These are phyloP conservation scores for Takashimella tepidaria DNA, from an alignment of 1,284 basidiomycete genomes.

Conservation along the genomic window DNA sequence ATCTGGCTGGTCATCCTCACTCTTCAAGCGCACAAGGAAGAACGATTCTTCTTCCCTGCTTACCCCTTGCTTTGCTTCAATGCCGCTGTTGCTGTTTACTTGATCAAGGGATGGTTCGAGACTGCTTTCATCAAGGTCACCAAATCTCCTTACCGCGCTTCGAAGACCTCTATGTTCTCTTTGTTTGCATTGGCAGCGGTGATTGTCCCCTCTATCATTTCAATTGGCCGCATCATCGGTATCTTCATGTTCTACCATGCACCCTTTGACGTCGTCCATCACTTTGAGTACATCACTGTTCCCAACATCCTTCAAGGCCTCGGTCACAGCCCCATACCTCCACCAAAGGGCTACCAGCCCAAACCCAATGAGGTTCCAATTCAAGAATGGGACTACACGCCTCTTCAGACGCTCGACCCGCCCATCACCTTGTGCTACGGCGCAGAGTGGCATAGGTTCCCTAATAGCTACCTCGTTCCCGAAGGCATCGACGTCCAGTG, in stretches of 20 bases:
- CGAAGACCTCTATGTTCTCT: constrained; percentile 68
- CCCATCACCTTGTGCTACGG: constrained; percentile 74
- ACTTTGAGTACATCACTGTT: constrained; percentile 72
- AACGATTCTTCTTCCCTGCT: constrained; percentile 93
- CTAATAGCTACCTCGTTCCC: constrained; percentile 82
- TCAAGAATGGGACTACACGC: constrained; percentile 63
- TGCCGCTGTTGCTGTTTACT: constrained; percentile 77
- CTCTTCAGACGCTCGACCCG: constrained; percentile 60
- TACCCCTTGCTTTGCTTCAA: constrained; percentile 93
- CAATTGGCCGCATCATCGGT: constrained; percentile 71
- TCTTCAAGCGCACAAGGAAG: constrained; percentile 90
- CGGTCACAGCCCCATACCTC: constrained; percentile 53
- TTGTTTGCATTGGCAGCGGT: constrained; percentile 68
- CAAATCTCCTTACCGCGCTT: constrained; percentile 80
- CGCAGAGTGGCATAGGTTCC: constrained; percentile 96
- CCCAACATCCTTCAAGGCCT: constrained; percentile 72
- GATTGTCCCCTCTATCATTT: constrained; percentile 61
- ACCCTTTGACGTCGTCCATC: constrained; percentile 67
- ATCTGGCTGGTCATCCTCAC: constrained; percentile 78
- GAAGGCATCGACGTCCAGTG: constrained; percentile 75
- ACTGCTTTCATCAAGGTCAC: constrained; percentile 65
- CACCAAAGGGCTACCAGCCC: constrained; percentile 27
- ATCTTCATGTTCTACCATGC: constrained; percentile 86
- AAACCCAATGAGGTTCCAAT: constrained; percentile 51
- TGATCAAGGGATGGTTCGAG: constrained; percentile 81